phyloP scores from a whole-genome alignment of 164 flowering plant species.

The Nymphaea colorata region DNA sequence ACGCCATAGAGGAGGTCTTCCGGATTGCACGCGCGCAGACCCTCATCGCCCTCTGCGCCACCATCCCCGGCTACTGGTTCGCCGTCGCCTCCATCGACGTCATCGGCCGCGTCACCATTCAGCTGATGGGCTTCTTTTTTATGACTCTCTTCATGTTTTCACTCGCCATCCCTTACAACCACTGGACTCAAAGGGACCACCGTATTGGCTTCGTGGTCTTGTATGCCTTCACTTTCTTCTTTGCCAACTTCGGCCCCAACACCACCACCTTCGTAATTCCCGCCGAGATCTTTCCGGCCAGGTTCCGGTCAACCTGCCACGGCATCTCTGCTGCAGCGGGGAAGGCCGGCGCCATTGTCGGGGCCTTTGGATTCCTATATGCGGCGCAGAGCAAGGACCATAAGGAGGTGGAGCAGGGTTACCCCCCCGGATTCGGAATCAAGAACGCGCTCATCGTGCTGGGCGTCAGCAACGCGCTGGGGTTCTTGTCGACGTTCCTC shows the following conservation, averaged over 20 bases:
- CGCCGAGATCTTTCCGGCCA: slow-evolving; percentile 13
- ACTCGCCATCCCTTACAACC: slow-evolving; percentile 9
- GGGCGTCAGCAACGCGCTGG: slow-evolving; percentile 3
- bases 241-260: slow-evolving; percentile 14
- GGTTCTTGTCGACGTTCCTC: slow-evolving; percentile 7
- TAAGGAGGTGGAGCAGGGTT: slow-evolving; percentile 6
- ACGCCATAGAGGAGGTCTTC: slow-evolving; percentile 9
- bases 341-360: slow-evolving; percentile 10
- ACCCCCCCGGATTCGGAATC: slow-evolving; percentile 9
- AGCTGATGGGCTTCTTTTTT: slow-evolving; percentile 11
- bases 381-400: slow-evolving; percentile 8
- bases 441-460: slow-evolving; percentile 9
- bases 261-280: slow-evolving; percentile 12
- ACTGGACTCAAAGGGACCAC: slow-evolving; percentile 5
- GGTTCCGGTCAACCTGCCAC: slow-evolving; percentile 10
- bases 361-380: slow-evolving; percentile 14
- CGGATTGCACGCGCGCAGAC: slow-evolving; percentile 12
- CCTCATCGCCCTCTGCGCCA: slow-evolving; percentile 14
- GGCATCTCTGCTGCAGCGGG: slow-evolving; percentile 12
- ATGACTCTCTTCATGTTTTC: slow-evolving; percentile 13
- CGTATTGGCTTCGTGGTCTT: slow-evolving; percentile 7
- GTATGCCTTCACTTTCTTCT: slow-evolving; percentile 13
- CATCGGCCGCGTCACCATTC: slow-evolving; percentile 11
- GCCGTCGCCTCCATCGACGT: slow-evolving; percentile 8
- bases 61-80: slow-evolving; percentile 15